Conservation (phyloP, 371 early-diverging fungal genomes). For the Choanephora cucurbitarum region DNA sequence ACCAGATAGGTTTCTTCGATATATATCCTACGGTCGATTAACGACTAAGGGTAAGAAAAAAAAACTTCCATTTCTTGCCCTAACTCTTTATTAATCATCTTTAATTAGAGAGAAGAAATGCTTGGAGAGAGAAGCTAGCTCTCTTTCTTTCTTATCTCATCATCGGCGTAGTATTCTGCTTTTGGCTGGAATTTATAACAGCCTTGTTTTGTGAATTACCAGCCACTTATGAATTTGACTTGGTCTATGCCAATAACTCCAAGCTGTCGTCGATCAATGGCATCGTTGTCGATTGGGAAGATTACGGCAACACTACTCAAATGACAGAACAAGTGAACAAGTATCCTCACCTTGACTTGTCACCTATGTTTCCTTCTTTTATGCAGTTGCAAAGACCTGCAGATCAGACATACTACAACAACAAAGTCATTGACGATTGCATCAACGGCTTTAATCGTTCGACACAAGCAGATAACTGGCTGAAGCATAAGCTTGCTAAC, state of each 20-base stretch:
- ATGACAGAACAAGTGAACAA: conserved; percentile 32
- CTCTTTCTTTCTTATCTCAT: conserved; percentile 27
- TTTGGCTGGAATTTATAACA: conserved; percentile 49
- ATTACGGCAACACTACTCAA: conserved; percentile 16
- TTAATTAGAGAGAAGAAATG: conserved; percentile 36
- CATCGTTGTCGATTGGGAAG: conserved; percentile 35
- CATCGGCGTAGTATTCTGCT: conserved; percentile 30
- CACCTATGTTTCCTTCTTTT: conserved; percentile 48
- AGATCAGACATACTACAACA: conserved; percentile 18
- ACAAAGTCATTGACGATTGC: conserved; percentile 31
- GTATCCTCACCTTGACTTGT: conserved; percentile 44
- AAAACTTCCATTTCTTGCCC: neutral
- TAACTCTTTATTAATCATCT: neutral
- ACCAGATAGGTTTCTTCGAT: conserved; percentile 17
- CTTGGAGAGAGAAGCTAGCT: conserved; percentile 54
- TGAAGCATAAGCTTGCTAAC: conserved; percentile 29
- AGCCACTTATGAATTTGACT: conserved; percentile 22
- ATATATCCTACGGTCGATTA: conserved; percentile 26
- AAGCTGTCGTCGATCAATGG: conserved; percentile 38
- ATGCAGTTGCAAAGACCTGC: conserved; percentile 30
- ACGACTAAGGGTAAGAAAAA: conserved; percentile 30
- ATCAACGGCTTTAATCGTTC: conserved; percentile 34
- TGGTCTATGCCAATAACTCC: conserved; percentile 31
- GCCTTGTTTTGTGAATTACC: conserved; percentile 45
- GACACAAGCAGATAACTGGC: conserved; percentile 44